Conservation (phyloP, 1,139 yeast genomes). For the Saccharomyces hybrid region DNA sequence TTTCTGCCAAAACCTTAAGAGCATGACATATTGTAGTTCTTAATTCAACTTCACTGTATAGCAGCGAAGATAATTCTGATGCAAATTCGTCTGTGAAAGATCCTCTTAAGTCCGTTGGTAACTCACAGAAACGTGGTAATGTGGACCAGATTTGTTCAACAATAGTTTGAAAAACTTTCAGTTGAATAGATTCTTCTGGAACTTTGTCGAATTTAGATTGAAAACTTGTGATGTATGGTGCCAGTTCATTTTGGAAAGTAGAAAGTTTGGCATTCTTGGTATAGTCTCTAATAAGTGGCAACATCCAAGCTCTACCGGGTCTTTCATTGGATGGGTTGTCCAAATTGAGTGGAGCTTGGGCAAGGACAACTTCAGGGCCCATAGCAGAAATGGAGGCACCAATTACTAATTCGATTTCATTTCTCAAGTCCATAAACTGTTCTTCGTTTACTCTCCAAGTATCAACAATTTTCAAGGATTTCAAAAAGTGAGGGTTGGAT, state of each 20-base stretch:
- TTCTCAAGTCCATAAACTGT: constrained; percentile 60
- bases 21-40: constrained; percentile 79
- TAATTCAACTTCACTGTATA: constrained; percentile 67
- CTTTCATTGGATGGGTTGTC: constrained; percentile 40
- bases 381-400: constrained; percentile 69
- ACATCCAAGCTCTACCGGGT: constrained; percentile 88
- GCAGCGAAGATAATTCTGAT: constrained; percentile 58
- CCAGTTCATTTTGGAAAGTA: constrained; percentile 53
- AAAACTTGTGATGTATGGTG: constrained; percentile 63
- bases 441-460: constrained; percentile 77
- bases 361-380: constrained; percentile 80
- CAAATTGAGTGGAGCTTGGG: constrained; percentile 71
- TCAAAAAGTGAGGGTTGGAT: constrained; percentile 64
- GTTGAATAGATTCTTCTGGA: constrained; percentile 51
- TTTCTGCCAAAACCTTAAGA: constrained; percentile 68
- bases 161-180: constrained; percentile 72
- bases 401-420: constrained; percentile 73
- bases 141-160: constrained; percentile 90
- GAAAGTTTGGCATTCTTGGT: constrained; percentile 63
- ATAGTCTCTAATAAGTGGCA: constrained; percentile 87
- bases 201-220: constrained; percentile 33
- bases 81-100: constrained; percentile 76
- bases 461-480: constrained; percentile 66
- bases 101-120: constrained; percentile 63
- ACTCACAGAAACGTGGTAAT: constrained; percentile 80